Percentiles rank a stretch among this genome's conserved stretches.
Conservation (phyloP, 1,284 basidiomycete genomes). For the Irpex rosettiformis region DNA sequence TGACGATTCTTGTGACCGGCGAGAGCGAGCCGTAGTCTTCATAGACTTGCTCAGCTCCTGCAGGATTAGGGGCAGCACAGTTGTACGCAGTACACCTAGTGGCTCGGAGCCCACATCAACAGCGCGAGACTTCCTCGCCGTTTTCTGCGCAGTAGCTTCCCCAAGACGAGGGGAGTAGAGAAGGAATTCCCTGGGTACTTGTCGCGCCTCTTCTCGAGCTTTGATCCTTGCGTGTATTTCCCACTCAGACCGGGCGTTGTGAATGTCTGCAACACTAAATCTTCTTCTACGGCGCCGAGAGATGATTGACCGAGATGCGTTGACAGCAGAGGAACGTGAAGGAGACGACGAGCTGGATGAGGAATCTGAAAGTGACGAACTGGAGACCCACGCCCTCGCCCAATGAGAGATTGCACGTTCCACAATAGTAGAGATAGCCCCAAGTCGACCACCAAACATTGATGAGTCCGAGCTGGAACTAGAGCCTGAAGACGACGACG, state of each 20-base stretch:
- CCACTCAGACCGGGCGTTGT: conserved; percentile 50
- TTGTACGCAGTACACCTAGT: conserved; percentile 45
- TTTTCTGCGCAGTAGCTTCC: neutral
- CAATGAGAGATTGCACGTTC: conserved; percentile 45
- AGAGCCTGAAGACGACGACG: conserved; percentile 40
- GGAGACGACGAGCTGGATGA: conserved; percentile 38
- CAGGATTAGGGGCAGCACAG: conserved; percentile 55
- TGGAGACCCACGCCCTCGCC: conserved; percentile 43
- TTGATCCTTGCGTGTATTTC: conserved; percentile 55
- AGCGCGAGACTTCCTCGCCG: conserved; percentile 11
- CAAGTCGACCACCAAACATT: conserved; percentile 34
- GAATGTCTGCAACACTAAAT: conserved; percentile 43
- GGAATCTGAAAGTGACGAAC: conserved; percentile 33
- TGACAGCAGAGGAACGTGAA: conserved; percentile 32
- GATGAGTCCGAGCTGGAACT: conserved; percentile 28
- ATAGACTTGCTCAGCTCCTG: conserved; percentile 52
- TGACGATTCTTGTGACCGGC: conserved; percentile 18
- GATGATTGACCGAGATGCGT: conserved; percentile 38
- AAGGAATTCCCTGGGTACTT: conserved; percentile 61
- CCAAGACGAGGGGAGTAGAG: conserved; percentile 52
- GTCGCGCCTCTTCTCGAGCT: conserved; percentile 57
- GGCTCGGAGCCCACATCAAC: conserved; percentile 22
- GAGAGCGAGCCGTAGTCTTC: conserved; percentile 31
- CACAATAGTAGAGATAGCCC: conserved; percentile 40
- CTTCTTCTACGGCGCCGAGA: conserved; percentile 41